phyloP scores from a whole-genome alignment of 805 yeast species.

The Cyberlindnera euphorbiae region DNA sequence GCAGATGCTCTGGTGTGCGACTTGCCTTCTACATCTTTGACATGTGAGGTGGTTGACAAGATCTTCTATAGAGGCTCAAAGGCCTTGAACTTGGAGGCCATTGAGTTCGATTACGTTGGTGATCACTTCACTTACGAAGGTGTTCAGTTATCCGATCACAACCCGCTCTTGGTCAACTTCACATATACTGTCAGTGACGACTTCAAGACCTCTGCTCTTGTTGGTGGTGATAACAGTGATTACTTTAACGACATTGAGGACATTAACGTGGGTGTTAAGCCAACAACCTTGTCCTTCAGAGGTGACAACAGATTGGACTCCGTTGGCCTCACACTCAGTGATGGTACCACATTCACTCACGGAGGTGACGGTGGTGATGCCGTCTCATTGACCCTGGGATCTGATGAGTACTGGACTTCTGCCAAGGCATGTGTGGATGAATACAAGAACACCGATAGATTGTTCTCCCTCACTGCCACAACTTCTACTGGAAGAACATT shows the following conservation, averaged over 20 bases:
- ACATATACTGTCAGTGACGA: constrained; percentile 3
- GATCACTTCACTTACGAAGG: constrained; percentile 5
- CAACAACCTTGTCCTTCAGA: constrained; percentile 1
- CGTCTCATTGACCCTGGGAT: background rate
- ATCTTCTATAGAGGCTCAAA: constrained; percentile 9
- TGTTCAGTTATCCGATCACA: constrained; percentile 8
- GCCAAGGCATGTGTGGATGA: constrained; percentile 43
- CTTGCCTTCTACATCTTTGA: constrained; percentile 2
- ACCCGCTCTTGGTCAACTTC: constrained; percentile 10
- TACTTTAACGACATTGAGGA: constrained; percentile 7
- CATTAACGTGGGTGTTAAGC: constrained; percentile 2
- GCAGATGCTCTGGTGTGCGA: constrained; percentile 6
- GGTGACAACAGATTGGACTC: constrained; percentile 12
- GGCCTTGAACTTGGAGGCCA: constrained; percentile 3
- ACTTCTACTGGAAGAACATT: constrained; percentile 7
- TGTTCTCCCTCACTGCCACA: constrained; percentile 25
- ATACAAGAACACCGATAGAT: constrained; percentile 34
- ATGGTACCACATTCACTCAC: constrained; percentile 22
- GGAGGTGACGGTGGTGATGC: constrained; percentile 11
- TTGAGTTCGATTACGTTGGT: constrained; percentile 5
- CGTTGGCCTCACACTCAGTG: constrained; percentile 28
- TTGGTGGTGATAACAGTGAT: constrained; percentile 6
- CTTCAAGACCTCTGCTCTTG: constrained; percentile 3
- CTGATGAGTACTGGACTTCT: constrained; percentile 27
- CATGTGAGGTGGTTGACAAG: constrained; percentile 11